Conservation (phyloP, 208 protist genomes). For the Acanthamoeba healyi region DNA sequence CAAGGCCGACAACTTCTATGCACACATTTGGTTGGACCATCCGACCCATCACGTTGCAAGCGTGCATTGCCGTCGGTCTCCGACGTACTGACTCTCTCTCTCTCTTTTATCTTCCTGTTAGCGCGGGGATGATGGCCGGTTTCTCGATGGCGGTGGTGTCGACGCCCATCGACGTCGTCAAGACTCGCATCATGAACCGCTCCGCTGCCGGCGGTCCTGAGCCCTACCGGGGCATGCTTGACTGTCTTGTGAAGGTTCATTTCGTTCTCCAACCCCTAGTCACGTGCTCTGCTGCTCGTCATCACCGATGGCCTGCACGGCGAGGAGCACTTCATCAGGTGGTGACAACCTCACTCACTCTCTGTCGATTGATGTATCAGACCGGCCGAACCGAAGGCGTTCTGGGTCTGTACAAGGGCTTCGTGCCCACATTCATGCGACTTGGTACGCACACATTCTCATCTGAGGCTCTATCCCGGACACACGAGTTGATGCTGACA, state of each 20-base stretch:
- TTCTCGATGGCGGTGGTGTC: conserved; percentile 50
- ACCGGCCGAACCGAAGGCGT: background rate
- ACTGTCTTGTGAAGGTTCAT: background rate
- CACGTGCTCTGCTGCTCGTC: background rate
- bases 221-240: background rate
- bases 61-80: background rate
- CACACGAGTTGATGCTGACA: no score
- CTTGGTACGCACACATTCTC: conserved; percentile 17
- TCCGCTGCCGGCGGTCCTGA: background rate
- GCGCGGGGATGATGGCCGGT: conserved; percentile 20
- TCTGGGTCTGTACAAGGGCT: conserved; percentile 47
- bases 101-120: no score
- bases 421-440: conserved; percentile 42
- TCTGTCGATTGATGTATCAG: background rate
- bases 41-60: background rate
- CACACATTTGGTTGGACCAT: conserved; percentile 12
- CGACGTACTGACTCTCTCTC: no score
- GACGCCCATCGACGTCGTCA: conserved; percentile 44
- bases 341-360: no score
- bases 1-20: conserved; percentile 49
- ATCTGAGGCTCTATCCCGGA: no score
- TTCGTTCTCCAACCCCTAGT: no score
- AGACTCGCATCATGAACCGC: conserved; percentile 58
- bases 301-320: no score
- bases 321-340: no score